These are phyloP conservation scores for Discostella pseudostelligera DNA, from an alignment of 108 stramenopile species.

Conservation along the genomic window DNA sequence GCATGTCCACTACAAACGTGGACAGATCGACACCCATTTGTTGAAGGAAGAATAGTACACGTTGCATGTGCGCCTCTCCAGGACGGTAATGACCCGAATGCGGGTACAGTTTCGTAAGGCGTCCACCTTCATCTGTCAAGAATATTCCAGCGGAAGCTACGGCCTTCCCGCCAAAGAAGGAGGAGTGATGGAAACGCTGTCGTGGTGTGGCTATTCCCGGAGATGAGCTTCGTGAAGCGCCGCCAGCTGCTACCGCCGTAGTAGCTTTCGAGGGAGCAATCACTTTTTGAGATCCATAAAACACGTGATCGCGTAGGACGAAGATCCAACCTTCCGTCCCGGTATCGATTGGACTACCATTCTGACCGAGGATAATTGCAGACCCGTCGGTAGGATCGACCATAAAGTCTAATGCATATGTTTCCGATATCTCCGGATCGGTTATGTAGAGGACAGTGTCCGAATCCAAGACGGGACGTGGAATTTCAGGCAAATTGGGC, in stretches of 20 bases:
- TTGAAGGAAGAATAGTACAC: constrained; percentile 80
- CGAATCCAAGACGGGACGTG: constrained; percentile 70
- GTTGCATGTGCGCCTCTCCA: constrained; percentile 84
- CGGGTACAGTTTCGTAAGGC: constrained; percentile 79
- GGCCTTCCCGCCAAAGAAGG: constrained; percentile 89
- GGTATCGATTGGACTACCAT: constrained; percentile 62
- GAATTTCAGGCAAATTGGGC: constrained; percentile 70
- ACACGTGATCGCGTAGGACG: constrained; percentile 75
- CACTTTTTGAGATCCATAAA: constrained; percentile 86
- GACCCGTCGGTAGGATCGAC: constrained; percentile 50
- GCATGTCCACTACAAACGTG: constrained; percentile 84
- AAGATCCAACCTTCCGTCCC: constrained; percentile 92
- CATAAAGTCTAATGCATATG: constrained; percentile 61
- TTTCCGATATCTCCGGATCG: constrained; percentile 56
- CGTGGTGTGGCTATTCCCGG: constrained; percentile 42
- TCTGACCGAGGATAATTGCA: constrained; percentile 52
- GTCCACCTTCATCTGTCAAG: constrained; percentile 78
- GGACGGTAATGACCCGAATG: constrained; percentile 95
- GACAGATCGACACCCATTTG: constrained; percentile 70
- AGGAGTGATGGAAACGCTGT: constrained; percentile 93
- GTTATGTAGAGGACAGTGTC: constrained; percentile 84
- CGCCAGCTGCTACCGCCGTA: not conserved
- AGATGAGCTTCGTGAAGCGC: constrained; percentile 1
- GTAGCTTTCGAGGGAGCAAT: constrained; percentile 45
- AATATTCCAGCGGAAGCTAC: constrained; percentile 92